Evolutionary conservation across 1,139 yeast genomes (phyloP), one percentile per base, ranked within the genome.

Genomic region (Yamadazyma kanchanaburiensis): DNA sequence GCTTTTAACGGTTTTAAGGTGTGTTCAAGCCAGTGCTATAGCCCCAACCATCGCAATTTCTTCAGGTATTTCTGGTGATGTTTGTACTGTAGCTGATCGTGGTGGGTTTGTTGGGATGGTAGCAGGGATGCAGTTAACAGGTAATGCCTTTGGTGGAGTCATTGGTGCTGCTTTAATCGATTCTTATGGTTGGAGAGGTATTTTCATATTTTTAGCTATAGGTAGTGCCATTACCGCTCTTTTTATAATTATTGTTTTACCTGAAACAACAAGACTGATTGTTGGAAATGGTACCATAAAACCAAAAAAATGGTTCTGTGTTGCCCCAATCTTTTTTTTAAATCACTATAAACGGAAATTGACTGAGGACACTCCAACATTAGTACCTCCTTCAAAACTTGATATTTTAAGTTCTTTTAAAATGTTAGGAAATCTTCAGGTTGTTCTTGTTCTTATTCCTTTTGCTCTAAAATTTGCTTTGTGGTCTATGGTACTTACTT

Each of bases 51-150:
- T 64, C 17, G 60, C 71, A 6, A 59, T 65, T 3, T 48, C 58
- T 21, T 51, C 64, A 0, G 71, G 71, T 0, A 55, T 62, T 7
- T 54, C 65, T n/a, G 70, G 69, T 2, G 69, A 64, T 42, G 58
- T 64, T 2, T 60, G 68, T 31, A 56, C 64, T 0, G 44, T 53
- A 4, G 53, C 53, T 3, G 56, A 58, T 28, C 47, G 70, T 30
- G 71, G 70, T 3, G 58, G 65, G 1, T 64, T 63, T 47, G 65
- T 64, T 15, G 70, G 70, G 0, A 36, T 55, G 5, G 61, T 60
- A 1, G 38, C 53, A 8, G 71, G 70, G 1, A 45, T 57, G 36
- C 63, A 59, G 26, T 41, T 63, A 22, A 46, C 60, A 4, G 71
- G 70, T 1, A 61, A 61, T 35, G 69, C 67, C 2, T 50, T 64